Base-by-base conservation (phyloP, 495 filamentous ascomycete genomes). In the Glarea lozoyensis region DNA sequence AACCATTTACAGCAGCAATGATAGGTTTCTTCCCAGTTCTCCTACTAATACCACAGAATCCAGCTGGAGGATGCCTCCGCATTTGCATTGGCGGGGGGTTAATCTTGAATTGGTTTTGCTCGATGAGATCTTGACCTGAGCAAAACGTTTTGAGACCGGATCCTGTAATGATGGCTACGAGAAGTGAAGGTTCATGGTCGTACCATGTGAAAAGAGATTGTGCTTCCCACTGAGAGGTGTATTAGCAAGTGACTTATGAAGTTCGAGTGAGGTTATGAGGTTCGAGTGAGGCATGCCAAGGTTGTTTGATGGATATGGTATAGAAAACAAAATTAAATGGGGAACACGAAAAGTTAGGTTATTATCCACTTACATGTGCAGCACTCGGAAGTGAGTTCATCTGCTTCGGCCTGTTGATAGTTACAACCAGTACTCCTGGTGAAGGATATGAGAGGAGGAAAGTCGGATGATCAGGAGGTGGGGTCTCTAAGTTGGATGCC, bases 1-100 rank as follows among this genome's bases (percentile, higher is more conserved):
- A 64, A 4, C 86, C 86, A 54, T 88, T 86, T 12, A 92, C 81
- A 3, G 86, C 86, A 3, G 83, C 81, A 48, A 93, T 79, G 17
- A 93, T 67, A 2, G 86, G 86, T 50, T 83, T 82, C 57, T 75
- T 78, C 19, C 70, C 75, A 4, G 49, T 48, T 11, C 69, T 56
- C 43, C 71, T 65, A 37, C 66, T 71, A 12, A 73, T 54, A 2
- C 70, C 69, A 24, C 62, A 63, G 42, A 75, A 75, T 29, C 69
- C 69, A 1, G 46, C 32, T 2, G 49, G 23, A 11, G 53, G 53
- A 42, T 56, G 53, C 21, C 46, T 12, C 5, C 32, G 20, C 22
- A 20, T 9, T 5, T 42, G 31, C 2, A 21, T 21, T n/a, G 42
- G 41, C 1, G 37, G 34, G 2, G 48, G 37, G 1, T 6, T n/a